Evolutionary conservation across 805 yeast species (phyloP), one percentile per base, ranked within the genome.

Genomic region (Komagataella pseudopastoris): DNA sequence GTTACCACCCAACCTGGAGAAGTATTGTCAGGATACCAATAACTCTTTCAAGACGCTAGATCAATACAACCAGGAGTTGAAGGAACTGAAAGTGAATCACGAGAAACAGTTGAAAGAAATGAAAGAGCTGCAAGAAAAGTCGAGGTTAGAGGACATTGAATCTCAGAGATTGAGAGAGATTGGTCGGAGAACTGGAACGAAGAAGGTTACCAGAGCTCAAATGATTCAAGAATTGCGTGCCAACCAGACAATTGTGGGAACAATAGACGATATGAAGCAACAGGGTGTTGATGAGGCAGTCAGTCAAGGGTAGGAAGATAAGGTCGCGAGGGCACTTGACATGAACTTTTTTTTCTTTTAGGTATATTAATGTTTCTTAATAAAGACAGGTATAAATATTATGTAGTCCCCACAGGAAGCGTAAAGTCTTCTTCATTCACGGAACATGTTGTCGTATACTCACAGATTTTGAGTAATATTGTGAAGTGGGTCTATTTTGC

Each of bases 191-290:
- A 71, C 71, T 49, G 77, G 72, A 52, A 60, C 66, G 56, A 76
- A 62, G 58, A 65, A 71, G 44, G 58, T 67, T 67, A 65, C 81
- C 53, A 63, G 76, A 54, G 67, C 70, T 20, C 78, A 81, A 58
- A 71, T 71, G 55, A 59, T 76, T 55, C 71, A 75, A 63, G 68
- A 80, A 66, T 71, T 83, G 61, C 71, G 90, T 54, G 77, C 75
- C 65, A 79, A 83, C 56, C 93, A 86, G 62, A 77, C 75, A 53
- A 87, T 86, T 55, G 71, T 87, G 50, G 95, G 95, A 30, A 50
- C 59, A 6, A 59, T 66, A 47, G 67, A 61, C 17, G 36, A 47
- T 17, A 50, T 44, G 48, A 12, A 39, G 23, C 39, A 30, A 10
- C 39, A 30, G 8, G 39, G 23, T 30, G 10, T 30, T 8, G 39